These are phyloP conservation scores for Plectranthus barbatus DNA, from an alignment of 257 asterid genomes.

Conservation along the genomic window DNA sequence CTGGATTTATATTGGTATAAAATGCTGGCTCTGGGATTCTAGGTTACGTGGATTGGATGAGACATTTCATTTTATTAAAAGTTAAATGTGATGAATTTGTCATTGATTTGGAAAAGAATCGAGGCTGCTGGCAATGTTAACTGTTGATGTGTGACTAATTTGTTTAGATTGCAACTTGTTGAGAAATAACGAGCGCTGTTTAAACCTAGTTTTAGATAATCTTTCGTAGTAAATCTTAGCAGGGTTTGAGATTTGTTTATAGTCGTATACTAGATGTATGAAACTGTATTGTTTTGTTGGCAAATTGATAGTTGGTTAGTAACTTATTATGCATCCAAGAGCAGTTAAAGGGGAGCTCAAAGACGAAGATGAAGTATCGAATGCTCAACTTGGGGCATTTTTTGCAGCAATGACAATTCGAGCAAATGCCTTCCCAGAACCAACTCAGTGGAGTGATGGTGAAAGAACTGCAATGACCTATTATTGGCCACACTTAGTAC, in stretches of 20 bases:
- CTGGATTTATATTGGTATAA: neutral
- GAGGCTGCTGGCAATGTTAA: too few species aligned
- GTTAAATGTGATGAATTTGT: neutral
- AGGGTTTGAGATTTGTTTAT: neutral
- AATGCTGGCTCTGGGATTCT: neutral
- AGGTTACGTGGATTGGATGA: neutral
- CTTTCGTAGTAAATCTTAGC: neutral
- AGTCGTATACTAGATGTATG: neutral
- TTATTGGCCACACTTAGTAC: constrained; percentile 80
- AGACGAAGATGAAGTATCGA: constrained; percentile 72
- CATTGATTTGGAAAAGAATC: neutral
- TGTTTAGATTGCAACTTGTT: neutral
- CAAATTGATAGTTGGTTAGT: neutral
- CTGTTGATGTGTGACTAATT: neutral
- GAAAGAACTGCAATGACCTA: constrained; percentile 76
- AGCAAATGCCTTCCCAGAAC: constrained; percentile 80
- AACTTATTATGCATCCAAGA: constrained; percentile 7
- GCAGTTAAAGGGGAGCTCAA: constrained; percentile 70
- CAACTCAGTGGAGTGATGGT: constrained; percentile 97
- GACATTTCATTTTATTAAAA: neutral
- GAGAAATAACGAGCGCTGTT: neutral
- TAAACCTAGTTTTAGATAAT: neutral
- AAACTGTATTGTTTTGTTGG: neutral
- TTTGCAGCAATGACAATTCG: constrained; percentile 95
- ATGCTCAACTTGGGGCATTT: constrained; percentile 87